Evolutionary conservation across 805 yeast species (phyloP).

Genomic region (Phaffomyces opuntiae): DNA sequence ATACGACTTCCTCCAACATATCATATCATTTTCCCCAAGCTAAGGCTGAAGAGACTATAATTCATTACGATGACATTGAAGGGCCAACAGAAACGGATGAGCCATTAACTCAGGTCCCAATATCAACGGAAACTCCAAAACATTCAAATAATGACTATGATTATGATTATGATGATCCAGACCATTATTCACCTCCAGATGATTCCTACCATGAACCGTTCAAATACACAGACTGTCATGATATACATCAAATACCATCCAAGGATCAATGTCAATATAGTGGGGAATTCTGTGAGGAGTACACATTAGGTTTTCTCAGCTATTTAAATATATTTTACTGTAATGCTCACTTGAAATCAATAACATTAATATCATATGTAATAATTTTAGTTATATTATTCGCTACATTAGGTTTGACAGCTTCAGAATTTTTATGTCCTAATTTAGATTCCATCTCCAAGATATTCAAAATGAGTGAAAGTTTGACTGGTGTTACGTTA

Average conservation of each 20-base stretch:
- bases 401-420: constrained; percentile 67
- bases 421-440: constrained; percentile 80
- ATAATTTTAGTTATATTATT: constrained; percentile 37
- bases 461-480: constrained; percentile 60
- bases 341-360: constrained; percentile 2
- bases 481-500: constrained; percentile 79
- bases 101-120: too few relatives aligned
- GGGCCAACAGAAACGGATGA: too few relatives aligned
- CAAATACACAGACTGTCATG: constrained; percentile 14
- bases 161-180: background rate
- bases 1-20: too few relatives aligned
- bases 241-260: constrained; percentile 9
- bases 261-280: constrained; percentile 17
- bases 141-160: too few relatives aligned
- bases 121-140: too few relatives aligned
- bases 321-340: constrained; percentile 20
- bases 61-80: too few relatives aligned
- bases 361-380: constrained; percentile 1
- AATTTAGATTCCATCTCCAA: constrained; percentile 66
- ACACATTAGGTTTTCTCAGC: constrained; percentile 20
- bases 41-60: too few relatives aligned
- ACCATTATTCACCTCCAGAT: background rate
- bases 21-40: too few relatives aligned
- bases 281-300: constrained; percentile 16
- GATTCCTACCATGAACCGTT: background rate